phyloP scores from a whole-genome alignment of 768 basidiomycete species.

The Leccinum pellstonianum region DNA sequence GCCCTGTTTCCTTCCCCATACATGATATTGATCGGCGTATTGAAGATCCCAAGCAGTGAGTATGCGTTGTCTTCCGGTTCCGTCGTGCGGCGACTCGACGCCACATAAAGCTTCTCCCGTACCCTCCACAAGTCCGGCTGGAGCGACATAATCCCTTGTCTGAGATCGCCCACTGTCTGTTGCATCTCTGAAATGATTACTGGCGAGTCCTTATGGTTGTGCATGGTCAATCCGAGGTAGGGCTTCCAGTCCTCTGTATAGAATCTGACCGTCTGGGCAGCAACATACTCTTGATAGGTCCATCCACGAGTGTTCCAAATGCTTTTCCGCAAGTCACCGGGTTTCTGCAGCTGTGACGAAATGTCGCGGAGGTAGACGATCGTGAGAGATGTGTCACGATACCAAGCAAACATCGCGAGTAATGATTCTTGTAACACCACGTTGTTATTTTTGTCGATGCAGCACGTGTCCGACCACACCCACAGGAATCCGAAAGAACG shows the following conservation, averaged over 20 bases:
- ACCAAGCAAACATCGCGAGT: background rate
- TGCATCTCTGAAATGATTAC: background rate
- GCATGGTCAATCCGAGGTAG: background rate
- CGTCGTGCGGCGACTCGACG: background rate
- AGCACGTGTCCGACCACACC: background rate
- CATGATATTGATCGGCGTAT: background rate
- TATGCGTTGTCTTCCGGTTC: background rate
- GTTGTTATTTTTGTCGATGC: background rate
- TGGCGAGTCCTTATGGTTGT: background rate
- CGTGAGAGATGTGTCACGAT: background rate
- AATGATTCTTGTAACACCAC: background rate
- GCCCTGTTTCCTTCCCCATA: background rate
- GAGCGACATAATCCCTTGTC: background rate
- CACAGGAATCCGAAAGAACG: background rate
- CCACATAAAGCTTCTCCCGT: background rate
- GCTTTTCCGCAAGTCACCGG: background rate
- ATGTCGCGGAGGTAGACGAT: background rate
- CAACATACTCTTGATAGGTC: background rate
- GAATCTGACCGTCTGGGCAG: background rate
- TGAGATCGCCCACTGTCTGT: background rate
- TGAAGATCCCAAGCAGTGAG: background rate
- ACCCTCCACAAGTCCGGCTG: background rate
- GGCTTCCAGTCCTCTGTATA: background rate
- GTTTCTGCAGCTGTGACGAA: background rate
- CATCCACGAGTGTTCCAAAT: background rate